These are phyloP conservation scores for Erigeron philadelphicus DNA, from an alignment of 140 eudicot species.

Conservation along the genomic window DNA sequence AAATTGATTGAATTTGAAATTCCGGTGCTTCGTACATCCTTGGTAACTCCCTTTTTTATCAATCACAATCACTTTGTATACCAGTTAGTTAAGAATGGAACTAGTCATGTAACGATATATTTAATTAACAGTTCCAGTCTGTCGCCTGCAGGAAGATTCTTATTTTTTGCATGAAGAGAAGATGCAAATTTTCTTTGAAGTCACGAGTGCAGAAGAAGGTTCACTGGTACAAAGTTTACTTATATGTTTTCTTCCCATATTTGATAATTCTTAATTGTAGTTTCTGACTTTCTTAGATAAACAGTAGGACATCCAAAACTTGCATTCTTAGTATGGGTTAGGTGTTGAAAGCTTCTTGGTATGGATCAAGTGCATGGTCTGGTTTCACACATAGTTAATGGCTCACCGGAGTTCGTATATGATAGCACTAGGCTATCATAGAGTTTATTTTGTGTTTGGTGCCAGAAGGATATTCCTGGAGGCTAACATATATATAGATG, in stretches of 20 bases:
- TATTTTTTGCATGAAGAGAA: constrained; percentile 36
- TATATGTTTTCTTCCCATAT: not conserved
- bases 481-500: not conserved
- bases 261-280: too few relatives aligned
- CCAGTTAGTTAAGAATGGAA: constrained; percentile 10
- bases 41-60: constrained; percentile 36
- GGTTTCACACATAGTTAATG: not conserved
- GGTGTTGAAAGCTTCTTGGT: not conserved
- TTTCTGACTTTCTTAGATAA: not conserved
- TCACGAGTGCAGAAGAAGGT: constrained; percentile 43
- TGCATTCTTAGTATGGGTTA: not conserved
- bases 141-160: constrained; percentile 49
- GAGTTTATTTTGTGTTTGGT: not conserved
- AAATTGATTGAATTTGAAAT: constrained; percentile 50
- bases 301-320: not conserved
- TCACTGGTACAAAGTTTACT: constrained; percentile 36
- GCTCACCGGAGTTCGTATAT: not conserved
- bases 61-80: constrained; percentile 10
- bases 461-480: not conserved
- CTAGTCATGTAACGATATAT: constrained; percentile 5
- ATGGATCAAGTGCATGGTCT: not conserved
- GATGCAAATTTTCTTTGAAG: constrained; percentile 41
- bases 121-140: constrained; percentile 26
- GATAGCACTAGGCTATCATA: not conserved
- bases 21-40: constrained; percentile 52